Base-by-base conservation (phyloP, 139 green algal species). In the Monoraphidium neglectum region DNA sequence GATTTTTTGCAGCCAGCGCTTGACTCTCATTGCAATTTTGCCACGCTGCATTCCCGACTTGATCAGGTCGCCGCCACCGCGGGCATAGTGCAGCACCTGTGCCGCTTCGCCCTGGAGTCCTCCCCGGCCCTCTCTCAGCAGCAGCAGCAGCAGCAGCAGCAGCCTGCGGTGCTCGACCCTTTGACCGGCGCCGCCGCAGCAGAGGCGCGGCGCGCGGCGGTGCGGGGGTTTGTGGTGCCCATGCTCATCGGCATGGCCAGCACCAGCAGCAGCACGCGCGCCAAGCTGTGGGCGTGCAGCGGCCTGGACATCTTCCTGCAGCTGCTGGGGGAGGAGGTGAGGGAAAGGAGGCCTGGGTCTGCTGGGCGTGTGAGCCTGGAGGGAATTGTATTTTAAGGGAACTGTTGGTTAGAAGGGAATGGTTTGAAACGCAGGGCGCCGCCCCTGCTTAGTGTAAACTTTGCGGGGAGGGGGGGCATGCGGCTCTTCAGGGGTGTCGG, bases 301-400 rank as follows among this genome's bases (percentile, higher is more conserved):
- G 90, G 85, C n/a, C 66, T 94, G 37, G 89, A 92, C 36, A 74
- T 92, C 2, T 89, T 96, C 74, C 79, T 96, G 71, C 53, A 79
- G 13, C 85, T 95, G 46, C 91, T 96, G 30, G 75, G 76, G 1
- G 74, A 84, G 18, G 46, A 79, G 78, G 78, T 80, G 47, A 6
- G 57, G 4, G 21, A 51, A 13, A 26, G 4, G 2, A 3, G 26
- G 16, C 12, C 6, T 40, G 60, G 53, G 56, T 33, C 38, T 40
- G 33, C 37, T 66, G 33, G 32, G 51, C 30, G 26, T 54, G 54
- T 30, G 62, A 33, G 67, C 47, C n/a, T n/a, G n/a, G n/a, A n/a
- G n/a, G n/a, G n/a, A n/a, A n/a, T n/a, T n/a, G n/a, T n/a, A n/a
- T 64, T 64, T 28, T 21, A 16, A 64, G 13, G 56, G 56, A 35